Evolutionary conservation across 1,284 basidiomycete genomes (phyloP).

Genomic region (Boletus mariae): DNA sequence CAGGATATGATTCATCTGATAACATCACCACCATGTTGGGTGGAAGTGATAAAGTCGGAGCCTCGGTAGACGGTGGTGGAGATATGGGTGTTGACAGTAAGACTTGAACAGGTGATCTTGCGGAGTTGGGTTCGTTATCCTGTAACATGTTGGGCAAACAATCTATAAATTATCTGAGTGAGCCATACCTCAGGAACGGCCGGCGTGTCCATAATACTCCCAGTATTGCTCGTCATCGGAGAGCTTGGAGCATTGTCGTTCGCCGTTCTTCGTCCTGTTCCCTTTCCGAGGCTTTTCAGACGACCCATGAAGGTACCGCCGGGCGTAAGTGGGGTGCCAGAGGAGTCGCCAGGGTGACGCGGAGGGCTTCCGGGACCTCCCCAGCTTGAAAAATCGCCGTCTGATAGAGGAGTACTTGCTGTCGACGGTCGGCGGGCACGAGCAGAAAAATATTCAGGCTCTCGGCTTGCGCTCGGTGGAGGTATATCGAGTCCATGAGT

Average conservation of each 20-base stretch:
- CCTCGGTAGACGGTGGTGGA: constrained; percentile 71
- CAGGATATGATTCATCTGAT: constrained; percentile 78
- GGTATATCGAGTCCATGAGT: constrained; percentile 30
- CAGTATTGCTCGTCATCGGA: constrained; percentile 19
- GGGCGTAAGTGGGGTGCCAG: constrained; percentile 52
- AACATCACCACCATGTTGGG: constrained; percentile 71
- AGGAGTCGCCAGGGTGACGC: constrained; percentile 25
- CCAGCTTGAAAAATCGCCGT: constrained; percentile 56
- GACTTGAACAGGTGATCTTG: constrained; percentile 56
- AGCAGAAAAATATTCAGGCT: constrained; percentile 52
- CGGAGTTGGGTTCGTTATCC: constrained; percentile 21
- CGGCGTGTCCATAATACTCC: constrained; percentile 14
- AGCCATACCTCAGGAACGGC: constrained; percentile 25
- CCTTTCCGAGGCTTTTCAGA: constrained; percentile 71
- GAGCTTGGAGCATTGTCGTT: constrained; percentile 28
- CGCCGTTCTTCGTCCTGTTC: constrained; percentile 26
- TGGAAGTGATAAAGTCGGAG: constrained; percentile 65
- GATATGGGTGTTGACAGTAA: constrained; percentile 67
- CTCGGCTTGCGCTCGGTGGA: constrained; percentile 24
- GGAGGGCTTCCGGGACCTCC: constrained; percentile 39
- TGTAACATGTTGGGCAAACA: constrained; percentile 12
- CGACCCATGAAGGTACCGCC: constrained; percentile 68
- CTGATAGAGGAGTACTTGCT: constrained; percentile 34
- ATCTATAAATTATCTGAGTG: not conserved
- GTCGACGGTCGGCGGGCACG: constrained; percentile 45